phyloP scores from a whole-genome alignment of 2,329 filamentous ascomycete species.

The Tolypocladium endophyticum region DNA sequence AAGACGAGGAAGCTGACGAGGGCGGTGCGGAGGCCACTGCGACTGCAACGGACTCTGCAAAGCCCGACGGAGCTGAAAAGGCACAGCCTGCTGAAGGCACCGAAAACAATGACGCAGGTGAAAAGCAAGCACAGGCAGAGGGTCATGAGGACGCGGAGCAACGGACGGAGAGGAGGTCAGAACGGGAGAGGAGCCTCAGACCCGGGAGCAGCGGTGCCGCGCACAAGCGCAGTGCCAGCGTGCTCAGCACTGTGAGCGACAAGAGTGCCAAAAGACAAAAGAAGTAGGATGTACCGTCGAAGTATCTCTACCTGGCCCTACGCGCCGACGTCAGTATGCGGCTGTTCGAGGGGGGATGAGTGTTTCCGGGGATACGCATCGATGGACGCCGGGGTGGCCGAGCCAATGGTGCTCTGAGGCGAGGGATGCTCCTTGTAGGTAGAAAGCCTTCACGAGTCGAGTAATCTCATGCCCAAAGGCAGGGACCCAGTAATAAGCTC shows the following conservation, averaged over 20 bases:
- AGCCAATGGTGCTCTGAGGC: background rate
- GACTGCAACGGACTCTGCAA: conserved; percentile 7
- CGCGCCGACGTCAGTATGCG: conserved; percentile 5
- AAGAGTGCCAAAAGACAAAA: conserved; percentile 48
- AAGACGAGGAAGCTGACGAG: conserved; percentile 6
- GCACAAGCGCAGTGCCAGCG: conserved; percentile 76
- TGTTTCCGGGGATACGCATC: background rate
- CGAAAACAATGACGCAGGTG: conserved; percentile 7
- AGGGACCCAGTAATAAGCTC: background rate
- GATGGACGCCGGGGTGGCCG: background rate
- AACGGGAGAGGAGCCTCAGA: conserved; percentile 19
- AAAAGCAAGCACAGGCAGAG: background rate
- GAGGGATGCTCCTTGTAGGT: background rate
- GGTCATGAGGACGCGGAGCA: conserved; percentile 13
- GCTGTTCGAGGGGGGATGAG: background rate
- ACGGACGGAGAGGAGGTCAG: conserved; percentile 13
- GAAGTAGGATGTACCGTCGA: conserved; percentile 24
- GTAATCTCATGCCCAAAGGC: background rate
- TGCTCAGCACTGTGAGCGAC: conserved; percentile 60
- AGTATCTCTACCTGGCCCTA: conserved; percentile 12
- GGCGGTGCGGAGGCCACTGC: conserved; percentile 6
- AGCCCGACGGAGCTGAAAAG: conserved; percentile 10
- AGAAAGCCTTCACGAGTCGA: background rate
- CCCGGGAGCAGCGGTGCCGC: conserved; percentile 28
- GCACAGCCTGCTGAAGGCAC: conserved; percentile 6